Evolutionary conservation across 257 asterid genomes (phyloP), one percentile per base, ranked within the genome.

Genomic region (Avicennia marina): DNA sequence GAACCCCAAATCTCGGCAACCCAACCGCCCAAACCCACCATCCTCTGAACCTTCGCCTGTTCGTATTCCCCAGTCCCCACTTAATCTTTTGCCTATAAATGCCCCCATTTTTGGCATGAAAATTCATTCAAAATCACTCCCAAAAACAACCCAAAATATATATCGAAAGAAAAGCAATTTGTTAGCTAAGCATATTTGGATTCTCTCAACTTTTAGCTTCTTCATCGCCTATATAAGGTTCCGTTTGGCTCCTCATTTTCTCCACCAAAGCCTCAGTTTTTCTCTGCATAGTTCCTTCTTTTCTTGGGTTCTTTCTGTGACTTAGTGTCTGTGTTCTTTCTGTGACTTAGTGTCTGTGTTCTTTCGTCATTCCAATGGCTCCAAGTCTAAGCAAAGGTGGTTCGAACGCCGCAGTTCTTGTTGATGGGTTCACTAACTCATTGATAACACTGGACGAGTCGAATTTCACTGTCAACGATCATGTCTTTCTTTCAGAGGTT

Each of bases 401-500:
- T 18, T 67, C 79, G 15, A 66, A 60, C 50, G 36, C 64, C 42
- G 29, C 76, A 0, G 61, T 59, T 60, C 46, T 61, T 11, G 64
- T 31, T 2, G 58, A 81, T 48, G 75, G 59, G 8, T 40, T 22
- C 43, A 27, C 47, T 6, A 13, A 69, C 45, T 84, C 94, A 39
- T 61, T 65, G 1, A 81, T 85, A 51, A 71, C 44, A 6, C 72
- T 79, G 1, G 67, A 78, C 15, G 67, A 71, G 4, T 72, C 85
- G 9, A 82, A 79, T 6, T 79, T 85, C 82, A 60, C 58, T 1
- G 82, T 76, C 27, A 72, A 76, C 22, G 78, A 71, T 25, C 83
- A 78, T 0, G 79, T 72, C 22, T 71, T 86, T 40, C 73, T 86
- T 43, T 72, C 85, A 10, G 52, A 78, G 5, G 90, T 85, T 36